Conservation (phyloP, 73 alveolate genomes). For the Uronychia binucleata region DNA sequence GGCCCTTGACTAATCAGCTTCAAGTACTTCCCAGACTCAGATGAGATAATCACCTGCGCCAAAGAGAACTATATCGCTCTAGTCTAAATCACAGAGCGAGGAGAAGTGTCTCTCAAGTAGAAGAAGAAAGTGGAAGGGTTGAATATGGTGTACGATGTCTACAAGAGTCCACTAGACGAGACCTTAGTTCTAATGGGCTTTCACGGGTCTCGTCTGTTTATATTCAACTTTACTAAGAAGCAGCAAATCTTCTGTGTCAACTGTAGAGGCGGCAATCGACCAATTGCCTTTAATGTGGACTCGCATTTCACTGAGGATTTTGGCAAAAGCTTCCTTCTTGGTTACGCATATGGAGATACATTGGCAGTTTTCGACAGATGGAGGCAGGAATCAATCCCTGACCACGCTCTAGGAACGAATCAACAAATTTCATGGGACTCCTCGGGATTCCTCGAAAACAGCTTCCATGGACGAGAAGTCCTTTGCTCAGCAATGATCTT, state of each 20-base stretch:
- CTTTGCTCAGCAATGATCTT: conserved; percentile 1
- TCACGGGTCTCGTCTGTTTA: conserved; percentile 25
- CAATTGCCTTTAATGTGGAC: conserved; percentile 4
- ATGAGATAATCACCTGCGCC: neutral
- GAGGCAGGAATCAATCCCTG: neutral
- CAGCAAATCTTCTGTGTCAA: conserved; percentile 28
- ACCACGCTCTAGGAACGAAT: neutral
- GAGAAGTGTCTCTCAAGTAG: neutral
- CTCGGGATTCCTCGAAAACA: neutral
- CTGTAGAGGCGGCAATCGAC: conserved; percentile 54
- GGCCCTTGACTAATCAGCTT: neutral
- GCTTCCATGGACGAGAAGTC: conserved; percentile 47
- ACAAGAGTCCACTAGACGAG: conserved; percentile 5
- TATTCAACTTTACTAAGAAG: conserved; percentile 30
- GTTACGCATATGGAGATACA: conserved; percentile 29
- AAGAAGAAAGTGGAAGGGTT: conserved; percentile 36
- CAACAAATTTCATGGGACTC: neutral
- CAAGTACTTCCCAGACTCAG: neutral
- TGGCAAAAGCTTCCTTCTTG: conserved; percentile 26
- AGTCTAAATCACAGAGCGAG: too few relatives aligned
- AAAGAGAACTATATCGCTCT: neutral
- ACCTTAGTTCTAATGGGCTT: conserved; percentile 38
- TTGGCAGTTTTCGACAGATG: conserved; percentile 26
- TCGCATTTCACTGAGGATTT: neutral
- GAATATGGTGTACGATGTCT: conserved; percentile 10